Evolutionary conservation across 192 early-diverging fungal genomes (phyloP).

Genomic region (Phycomyces blakesleeanus): DNA sequence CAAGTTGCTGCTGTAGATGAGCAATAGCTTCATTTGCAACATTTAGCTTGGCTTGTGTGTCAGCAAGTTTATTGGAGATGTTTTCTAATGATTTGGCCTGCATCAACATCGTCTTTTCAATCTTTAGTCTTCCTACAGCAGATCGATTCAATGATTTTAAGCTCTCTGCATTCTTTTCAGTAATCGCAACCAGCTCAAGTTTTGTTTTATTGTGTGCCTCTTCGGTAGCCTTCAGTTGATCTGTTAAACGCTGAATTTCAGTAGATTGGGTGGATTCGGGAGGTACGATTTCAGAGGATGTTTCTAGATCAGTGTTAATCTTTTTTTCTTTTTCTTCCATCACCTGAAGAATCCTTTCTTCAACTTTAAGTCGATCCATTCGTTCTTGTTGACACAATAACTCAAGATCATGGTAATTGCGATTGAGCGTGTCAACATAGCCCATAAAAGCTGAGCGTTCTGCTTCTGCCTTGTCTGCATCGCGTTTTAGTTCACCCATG

Average conservation of each 20-base stretch:
- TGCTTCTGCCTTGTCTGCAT: not conserved
- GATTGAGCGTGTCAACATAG: not conserved
- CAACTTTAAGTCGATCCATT: not conserved
- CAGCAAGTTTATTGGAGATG: not conserved
- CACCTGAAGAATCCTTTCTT: not conserved
- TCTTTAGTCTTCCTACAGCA: not conserved
- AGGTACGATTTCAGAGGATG: not conserved
- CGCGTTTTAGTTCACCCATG: not conserved
- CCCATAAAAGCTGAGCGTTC: not conserved
- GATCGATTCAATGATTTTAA: not conserved
- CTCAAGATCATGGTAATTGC: not conserved
- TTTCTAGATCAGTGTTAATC: not conserved
- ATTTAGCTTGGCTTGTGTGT: not conserved
- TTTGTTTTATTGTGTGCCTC: not conserved
- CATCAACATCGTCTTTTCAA: not conserved
- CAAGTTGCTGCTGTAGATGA: not conserved
- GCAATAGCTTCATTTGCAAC: not conserved
- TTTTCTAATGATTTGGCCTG: not conserved
- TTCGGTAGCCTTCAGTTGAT: not conserved
- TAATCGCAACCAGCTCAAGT: not conserved
- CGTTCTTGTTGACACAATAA: not conserved
- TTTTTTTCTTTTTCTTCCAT: not conserved
- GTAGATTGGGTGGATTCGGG: not conserved
- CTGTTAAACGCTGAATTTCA: too few relatives aligned
- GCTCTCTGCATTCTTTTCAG: not conserved